Percentiles rank a stretch among this genome's conserved stretches.
Evolutionary conservation across 2,329 filamentous ascomycete species (phyloP).

Genomic region (Diaporthe ilicicola): DNA sequence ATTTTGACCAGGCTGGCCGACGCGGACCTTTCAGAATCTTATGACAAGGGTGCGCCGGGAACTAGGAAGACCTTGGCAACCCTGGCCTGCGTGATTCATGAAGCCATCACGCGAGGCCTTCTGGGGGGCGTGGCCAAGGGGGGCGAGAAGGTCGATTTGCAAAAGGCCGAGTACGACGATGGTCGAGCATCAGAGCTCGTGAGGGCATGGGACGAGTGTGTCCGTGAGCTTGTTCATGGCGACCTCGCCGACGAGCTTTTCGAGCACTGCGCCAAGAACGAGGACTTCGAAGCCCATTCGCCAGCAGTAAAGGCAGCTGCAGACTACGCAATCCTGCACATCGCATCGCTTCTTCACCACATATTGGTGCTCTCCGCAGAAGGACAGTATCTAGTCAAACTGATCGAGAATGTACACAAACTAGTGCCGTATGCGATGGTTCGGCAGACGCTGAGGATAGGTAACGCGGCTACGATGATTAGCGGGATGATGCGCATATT

Average conservation of each 20-base stretch:
- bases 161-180: conserved; percentile 60
- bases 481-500: conserved; percentile 76
- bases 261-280: conserved; percentile 65
- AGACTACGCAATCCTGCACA: conserved; percentile 73
- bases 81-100: conserved; percentile 73
- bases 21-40: conserved; percentile 80
- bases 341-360: conserved; percentile 79
- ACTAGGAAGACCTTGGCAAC: conserved; percentile 79
- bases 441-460: conserved; percentile 76
- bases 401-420: conserved; percentile 74
- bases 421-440: conserved; percentile 77
- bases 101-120: conserved; percentile 72
- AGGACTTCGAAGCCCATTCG: conserved; percentile 71
- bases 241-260: conserved; percentile 72
- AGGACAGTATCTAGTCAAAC: conserved; percentile 76
- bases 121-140: conserved; percentile 65
- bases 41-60: conserved; percentile 80
- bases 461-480: conserved; percentile 85
- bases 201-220: conserved; percentile 71
- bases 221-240: conserved; percentile 74
- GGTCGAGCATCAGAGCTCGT: conserved; percentile 67
- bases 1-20: conserved; percentile 70
- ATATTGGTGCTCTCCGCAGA: conserved; percentile 77
- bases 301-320: conserved; percentile 69
- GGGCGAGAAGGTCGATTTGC: conserved; percentile 36